Conservation (phyloP, 2,329 filamentous ascomycete genomes). For the Alternaria ventricosa region DNA sequence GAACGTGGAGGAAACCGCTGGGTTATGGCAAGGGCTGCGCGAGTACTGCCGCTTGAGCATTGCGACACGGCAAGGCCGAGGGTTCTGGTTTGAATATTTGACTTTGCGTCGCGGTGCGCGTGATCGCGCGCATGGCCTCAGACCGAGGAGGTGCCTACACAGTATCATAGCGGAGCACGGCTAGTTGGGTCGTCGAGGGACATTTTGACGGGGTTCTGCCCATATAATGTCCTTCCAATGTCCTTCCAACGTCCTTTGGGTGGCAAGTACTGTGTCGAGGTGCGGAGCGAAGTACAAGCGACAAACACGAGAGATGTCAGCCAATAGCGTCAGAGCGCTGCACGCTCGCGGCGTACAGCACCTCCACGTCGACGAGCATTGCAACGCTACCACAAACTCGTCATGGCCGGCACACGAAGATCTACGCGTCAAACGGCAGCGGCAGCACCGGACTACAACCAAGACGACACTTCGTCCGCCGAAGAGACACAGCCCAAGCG, state of each 20-base stretch:
- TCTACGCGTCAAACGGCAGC: slow-evolving; percentile 35
- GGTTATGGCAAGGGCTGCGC: neutral
- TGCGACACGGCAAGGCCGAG: neutral
- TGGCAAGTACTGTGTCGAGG: neutral
- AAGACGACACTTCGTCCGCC: slow-evolving; percentile 19
- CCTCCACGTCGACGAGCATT: slow-evolving; percentile 3
- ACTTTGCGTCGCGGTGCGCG: neutral
- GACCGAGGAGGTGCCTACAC: neutral
- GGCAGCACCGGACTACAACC: slow-evolving; percentile 27
- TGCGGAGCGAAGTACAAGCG: neutral
- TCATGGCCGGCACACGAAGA: slow-evolving; percentile 39
- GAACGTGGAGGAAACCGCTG: neutral
- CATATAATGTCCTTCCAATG: neutral
- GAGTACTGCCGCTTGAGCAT: neutral
- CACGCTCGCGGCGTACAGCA: neutral
- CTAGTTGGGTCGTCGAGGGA: neutral
- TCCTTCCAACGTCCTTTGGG: neutral
- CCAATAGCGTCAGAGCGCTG: slow-evolving; percentile 7
- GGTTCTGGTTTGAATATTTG: neutral
- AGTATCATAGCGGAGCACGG: neutral
- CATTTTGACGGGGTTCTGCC: neutral
- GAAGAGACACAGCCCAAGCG: slow-evolving; percentile 25
- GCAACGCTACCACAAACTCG: slow-evolving; percentile 1
- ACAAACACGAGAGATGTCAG: neutral
- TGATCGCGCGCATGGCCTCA: neutral